phyloP scores from a whole-genome alignment of 1,284 basidiomycete genomes.

The Pulchroboletus neoregius region DNA sequence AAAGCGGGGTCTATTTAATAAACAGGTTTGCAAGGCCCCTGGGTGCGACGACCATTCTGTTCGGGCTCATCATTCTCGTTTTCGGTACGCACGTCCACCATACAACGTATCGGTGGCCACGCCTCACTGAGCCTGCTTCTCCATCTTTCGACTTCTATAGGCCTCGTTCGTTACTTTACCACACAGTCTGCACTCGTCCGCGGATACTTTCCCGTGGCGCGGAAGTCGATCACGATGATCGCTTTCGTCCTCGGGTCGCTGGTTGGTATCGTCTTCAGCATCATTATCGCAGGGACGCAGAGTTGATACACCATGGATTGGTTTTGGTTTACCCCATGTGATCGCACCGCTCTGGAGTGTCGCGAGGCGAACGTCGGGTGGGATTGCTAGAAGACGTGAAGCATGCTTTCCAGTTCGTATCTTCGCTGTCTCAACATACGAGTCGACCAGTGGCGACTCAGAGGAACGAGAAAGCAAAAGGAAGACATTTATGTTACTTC shows the following conservation, averaged over 20 bases:
- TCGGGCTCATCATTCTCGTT: constrained; percentile 24
- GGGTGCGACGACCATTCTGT: constrained; percentile 24
- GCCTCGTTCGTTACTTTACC: constrained; percentile 26
- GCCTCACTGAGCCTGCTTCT: neutral
- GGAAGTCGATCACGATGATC: constrained; percentile 22
- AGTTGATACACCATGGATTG: constrained; percentile 5
- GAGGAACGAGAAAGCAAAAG: no score
- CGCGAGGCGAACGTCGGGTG: no score
- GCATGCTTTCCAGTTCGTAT: no score
- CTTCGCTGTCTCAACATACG: no score
- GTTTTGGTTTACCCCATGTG: neutral
- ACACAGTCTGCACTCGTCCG: constrained; percentile 30
- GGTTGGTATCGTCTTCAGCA: constrained; percentile 22
- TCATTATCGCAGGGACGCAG: constrained; percentile 20
- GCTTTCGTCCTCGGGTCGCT: constrained; percentile 26
- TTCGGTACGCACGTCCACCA: constrained; percentile 16
- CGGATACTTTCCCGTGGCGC: constrained; percentile 29
- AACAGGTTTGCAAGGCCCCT: constrained; percentile 26
- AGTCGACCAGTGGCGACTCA: no score
- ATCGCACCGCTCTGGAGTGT: no score
- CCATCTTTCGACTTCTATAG: constrained; percentile 3
- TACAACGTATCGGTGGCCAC: neutral
- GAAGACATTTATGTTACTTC: no score
- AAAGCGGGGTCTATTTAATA: constrained; percentile 3
- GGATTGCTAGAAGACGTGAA: neutral